Base-by-base conservation (phyloP, 2,329 filamentous ascomycete genomes). In the Calonectria crousiana region DNA sequence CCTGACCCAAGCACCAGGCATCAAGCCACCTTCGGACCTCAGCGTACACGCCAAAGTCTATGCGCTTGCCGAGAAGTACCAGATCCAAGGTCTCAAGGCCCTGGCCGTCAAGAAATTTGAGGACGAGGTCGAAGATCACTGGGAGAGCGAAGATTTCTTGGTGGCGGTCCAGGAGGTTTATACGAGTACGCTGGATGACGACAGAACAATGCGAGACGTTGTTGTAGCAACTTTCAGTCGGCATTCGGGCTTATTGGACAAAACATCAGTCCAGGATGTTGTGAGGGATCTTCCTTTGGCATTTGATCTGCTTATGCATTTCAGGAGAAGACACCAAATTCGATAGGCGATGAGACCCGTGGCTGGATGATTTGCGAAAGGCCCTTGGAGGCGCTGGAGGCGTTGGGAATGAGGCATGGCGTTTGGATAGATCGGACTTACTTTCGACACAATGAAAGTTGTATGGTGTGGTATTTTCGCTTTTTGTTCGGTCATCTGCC, bases 41-140 rank as follows among this genome's bases (percentile, higher is more conserved):
- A 70, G 41, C n/a, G 16, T 70, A 28, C 68, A 70, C 32, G 68
- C 68, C 36, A 70, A 70, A 34, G 56, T 70, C 11, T 70, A 64
- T 34, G 58, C 68, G 6, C 58, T 64, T 18, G 68, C 56, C 23
- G 56, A 70, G 26, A 70, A 65, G n/a, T 70, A 65, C 26, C 56
- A 44, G 6, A 65, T 70, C 11, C 18, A 32, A 16, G 68, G 44
- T 6, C 68, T 70, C 26, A 70, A 70, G n/a, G 47, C 34, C n/a
- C 34, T 70, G 11, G 34, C 68, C 1, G 32, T 70, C 14, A 49
- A n/a, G 47, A 70, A 65, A 16, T 70, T 70, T 26, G 56, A 38
- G 30, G 56, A 70, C 13, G 68, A 70, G 34, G 56, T 65, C 4
- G 36, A 64, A 14, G 32, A 70, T n/a, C 18, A 70, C 23, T 70